A percentile compares a stretch with the other conserved stretches of the same genome.
Evolutionary conservation across 2,329 filamentous ascomycete genomes (phyloP).

Genomic region (Colletotrichum coccodes): DNA sequence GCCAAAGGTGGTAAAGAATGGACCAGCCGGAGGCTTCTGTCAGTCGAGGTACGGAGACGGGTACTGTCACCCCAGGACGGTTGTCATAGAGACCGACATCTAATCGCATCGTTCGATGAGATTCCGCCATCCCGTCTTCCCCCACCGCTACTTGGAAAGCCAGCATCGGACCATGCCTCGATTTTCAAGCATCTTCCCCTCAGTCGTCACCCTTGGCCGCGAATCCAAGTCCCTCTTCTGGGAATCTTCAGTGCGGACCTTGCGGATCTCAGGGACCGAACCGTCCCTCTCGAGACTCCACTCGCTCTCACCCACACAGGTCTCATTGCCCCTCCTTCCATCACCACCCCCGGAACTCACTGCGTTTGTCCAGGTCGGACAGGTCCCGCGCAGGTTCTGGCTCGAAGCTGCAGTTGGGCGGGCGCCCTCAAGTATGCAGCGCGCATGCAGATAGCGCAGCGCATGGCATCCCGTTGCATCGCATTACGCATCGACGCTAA

Average conservation of each 20-base stretch:
- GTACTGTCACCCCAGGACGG: not conserved
- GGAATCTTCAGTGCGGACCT: conserved; percentile 10
- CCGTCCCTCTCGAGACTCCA: conserved; percentile 15
- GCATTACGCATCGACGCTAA: conserved; percentile 24
- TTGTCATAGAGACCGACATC: conserved; percentile 20
- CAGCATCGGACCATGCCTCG: conserved; percentile 17
- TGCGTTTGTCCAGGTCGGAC: not conserved
- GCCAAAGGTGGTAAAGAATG: not conserved
- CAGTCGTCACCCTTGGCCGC: not conserved
- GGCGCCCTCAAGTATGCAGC: conserved; percentile 19
- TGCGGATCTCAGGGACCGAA: conserved; percentile 30
- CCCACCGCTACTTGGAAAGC: conserved; percentile 23
- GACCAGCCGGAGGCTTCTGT: not conserved
- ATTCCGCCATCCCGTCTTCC: conserved; percentile 14
- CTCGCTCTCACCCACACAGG: conserved; percentile 3
- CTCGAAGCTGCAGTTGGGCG: conserved; percentile 20
- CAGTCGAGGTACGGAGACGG: not conserved
- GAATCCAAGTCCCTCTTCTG: not conserved
- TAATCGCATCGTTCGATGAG: not conserved
- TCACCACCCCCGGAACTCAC: conserved; percentile 1
- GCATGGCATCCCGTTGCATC: conserved; percentile 27
- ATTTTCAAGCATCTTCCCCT: not conserved
- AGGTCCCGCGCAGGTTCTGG: not conserved
- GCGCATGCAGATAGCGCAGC: conserved; percentile 18
- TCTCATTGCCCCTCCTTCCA: conserved; percentile 4